phyloP scores from a whole-genome alignment of 208 protist genomes.

The Phytomonas francai region DNA sequence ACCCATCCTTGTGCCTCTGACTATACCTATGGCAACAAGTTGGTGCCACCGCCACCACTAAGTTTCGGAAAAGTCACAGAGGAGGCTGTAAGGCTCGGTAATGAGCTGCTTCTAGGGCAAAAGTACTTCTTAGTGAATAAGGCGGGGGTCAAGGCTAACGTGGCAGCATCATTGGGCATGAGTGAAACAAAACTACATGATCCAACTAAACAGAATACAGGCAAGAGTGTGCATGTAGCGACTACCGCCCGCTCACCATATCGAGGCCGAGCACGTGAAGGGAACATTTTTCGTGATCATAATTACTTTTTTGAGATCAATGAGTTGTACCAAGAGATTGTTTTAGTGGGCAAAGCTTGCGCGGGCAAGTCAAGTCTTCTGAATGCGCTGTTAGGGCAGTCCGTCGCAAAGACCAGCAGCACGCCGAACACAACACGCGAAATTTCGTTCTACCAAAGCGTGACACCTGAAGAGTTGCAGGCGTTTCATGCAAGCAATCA shows the following conservation, averaged over 20 bases:
- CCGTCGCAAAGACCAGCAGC: constrained; percentile 78
- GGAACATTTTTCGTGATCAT: constrained; percentile 72
- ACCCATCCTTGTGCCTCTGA: constrained; percentile 74
- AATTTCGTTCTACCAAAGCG: constrained; percentile 86
- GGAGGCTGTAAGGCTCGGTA: constrained; percentile 53
- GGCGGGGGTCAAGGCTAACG: constrained; percentile 32
- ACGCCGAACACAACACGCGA: constrained; percentile 78
- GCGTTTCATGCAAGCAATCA: constrained; percentile 54
- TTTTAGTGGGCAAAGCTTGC: constrained; percentile 71
- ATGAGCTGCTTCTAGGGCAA: constrained; percentile 67
- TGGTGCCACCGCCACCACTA: constrained; percentile 81
- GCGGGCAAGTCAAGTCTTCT: constrained; percentile 86
- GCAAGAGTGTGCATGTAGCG: background rate
- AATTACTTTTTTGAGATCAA: constrained; percentile 90
- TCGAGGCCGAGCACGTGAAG: constrained; percentile 30
- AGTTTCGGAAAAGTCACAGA: constrained; percentile 75
- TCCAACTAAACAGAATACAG: constrained; percentile 1
- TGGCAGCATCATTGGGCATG: background rate
- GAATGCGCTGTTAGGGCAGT: constrained; percentile 76
- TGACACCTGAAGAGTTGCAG: constrained; percentile 69
- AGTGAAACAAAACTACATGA: constrained; percentile 11
- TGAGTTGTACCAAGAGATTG: constrained; percentile 87
- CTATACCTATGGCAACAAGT: constrained; percentile 82
- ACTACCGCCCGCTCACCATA: constrained; percentile 7
- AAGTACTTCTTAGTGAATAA: constrained; percentile 69